A percentile compares a stretch with the other conserved stretches of the same genome.
Conservation (phyloP, 345 rosid species). For the Brassica carinata region DNA sequence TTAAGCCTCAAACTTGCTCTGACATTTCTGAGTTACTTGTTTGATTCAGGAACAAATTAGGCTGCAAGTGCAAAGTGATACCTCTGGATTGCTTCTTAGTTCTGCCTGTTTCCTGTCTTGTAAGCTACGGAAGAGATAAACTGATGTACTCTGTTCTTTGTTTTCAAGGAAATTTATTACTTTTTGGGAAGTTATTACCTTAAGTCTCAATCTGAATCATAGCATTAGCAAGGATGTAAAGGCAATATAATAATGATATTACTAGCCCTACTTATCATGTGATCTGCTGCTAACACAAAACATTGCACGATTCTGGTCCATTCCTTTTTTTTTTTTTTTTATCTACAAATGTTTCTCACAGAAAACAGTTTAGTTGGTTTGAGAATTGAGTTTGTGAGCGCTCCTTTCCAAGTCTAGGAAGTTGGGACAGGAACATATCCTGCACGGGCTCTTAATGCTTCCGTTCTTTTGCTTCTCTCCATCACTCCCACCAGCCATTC, state of each 20-base stretch:
- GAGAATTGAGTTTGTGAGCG: background rate
- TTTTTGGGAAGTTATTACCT: background rate
- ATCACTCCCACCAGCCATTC: slow-evolving; percentile 93
- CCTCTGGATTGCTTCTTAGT: background rate
- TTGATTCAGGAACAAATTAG: slow-evolving; percentile 27
- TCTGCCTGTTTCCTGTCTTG: background rate
- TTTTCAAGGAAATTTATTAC: slow-evolving; percentile 3
- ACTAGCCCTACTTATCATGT: slow-evolving; percentile 35
- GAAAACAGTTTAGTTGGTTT: slow-evolving; percentile 9
- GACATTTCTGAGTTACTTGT: background rate
- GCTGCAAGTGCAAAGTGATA: slow-evolving; percentile 5
- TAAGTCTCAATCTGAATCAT: slow-evolving; percentile 25
- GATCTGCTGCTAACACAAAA: slow-evolving; percentile 30
- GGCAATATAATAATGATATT: background rate
- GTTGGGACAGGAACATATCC: slow-evolving; percentile 49
- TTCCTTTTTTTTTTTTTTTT: slow-evolving; percentile 40
- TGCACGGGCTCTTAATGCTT: slow-evolving; percentile 72
- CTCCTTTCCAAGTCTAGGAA: slow-evolving; percentile 21
- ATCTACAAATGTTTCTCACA: slow-evolving; percentile 52
- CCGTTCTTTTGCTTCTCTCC: slow-evolving; percentile 99
- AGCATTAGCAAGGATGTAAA: background rate
- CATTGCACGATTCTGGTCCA: slow-evolving; percentile 36
- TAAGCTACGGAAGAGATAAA: background rate
- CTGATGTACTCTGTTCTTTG: background rate
- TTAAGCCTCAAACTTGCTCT: background rate